These are phyloP conservation scores for Thielaviopsis punctulata DNA, from an alignment of 2,329 filamentous ascomycete species.

Conservation along the genomic window DNA sequence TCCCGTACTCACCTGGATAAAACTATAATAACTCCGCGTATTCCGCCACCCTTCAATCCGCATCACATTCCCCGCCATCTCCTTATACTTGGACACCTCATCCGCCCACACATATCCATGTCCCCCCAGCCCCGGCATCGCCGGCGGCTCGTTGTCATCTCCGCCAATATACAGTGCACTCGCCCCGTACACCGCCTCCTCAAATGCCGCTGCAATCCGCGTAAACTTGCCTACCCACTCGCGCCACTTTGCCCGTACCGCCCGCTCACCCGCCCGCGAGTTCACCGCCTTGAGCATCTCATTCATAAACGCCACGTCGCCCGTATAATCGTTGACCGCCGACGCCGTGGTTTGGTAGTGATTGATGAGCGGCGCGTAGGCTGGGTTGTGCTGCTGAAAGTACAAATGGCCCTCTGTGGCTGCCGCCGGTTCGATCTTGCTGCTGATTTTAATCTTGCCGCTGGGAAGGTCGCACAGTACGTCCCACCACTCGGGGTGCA, in stretches of 20 bases:
- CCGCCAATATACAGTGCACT: constrained; percentile 75
- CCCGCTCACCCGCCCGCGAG: constrained; percentile 73
- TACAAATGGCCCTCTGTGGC: constrained; percentile 71
- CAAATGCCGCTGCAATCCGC: constrained; percentile 79
- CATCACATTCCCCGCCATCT: constrained; percentile 80
- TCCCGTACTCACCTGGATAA: constrained; percentile 49
- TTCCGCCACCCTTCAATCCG: constrained; percentile 95
- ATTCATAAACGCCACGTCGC: constrained; percentile 77
- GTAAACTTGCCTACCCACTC: constrained; percentile 93
- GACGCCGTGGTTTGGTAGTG: constrained; percentile 22
- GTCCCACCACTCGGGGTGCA: constrained; percentile 97
- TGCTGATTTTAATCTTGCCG: constrained; percentile 87
- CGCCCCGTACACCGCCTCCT: constrained; percentile 87
- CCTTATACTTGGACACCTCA: constrained; percentile 60
- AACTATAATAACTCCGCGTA: constrained; percentile 88
- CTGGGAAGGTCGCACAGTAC: constrained; percentile 82
- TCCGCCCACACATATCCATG: constrained; percentile 95
- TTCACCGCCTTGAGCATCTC: constrained; percentile 70
- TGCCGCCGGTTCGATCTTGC: constrained; percentile 62
- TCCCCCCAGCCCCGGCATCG: constrained; percentile 44
- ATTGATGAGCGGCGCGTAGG: constrained; percentile 31
- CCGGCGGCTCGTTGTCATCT: constrained; percentile 46
- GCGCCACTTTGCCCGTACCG: constrained; percentile 81
- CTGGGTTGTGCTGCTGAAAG: constrained; percentile 66
- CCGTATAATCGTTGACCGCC: constrained; percentile 50